Evolutionary conservation across 352 stramenopile species (phyloP).

Genomic region (Globisporangium nunn): DNA sequence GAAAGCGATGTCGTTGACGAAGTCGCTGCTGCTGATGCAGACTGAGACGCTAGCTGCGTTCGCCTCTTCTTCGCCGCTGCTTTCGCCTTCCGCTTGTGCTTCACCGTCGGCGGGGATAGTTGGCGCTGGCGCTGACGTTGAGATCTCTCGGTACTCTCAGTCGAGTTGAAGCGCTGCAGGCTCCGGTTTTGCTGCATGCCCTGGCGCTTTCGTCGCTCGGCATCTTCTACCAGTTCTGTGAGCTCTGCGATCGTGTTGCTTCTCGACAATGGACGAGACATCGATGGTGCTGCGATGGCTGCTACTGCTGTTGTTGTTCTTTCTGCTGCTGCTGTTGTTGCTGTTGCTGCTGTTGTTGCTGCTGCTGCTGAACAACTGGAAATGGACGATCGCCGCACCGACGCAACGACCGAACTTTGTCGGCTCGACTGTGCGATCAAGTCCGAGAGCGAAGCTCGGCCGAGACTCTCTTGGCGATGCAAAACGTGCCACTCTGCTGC

Average conservation of each 20-base stretch:
- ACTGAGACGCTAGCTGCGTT: neutral
- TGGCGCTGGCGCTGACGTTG: neutral
- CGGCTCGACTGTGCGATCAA: slow-evolving; percentile 11
- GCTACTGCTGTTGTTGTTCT: too few relatives aligned
- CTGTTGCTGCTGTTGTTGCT: neutral
- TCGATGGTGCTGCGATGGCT: neutral
- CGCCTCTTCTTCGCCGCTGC: neutral
- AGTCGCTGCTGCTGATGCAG: neutral
- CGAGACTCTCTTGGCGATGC: slow-evolving; percentile 28
- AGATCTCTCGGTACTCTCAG: neutral
- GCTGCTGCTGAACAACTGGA: neutral
- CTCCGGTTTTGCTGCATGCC: neutral
- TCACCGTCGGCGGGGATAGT: neutral
- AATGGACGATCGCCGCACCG: slow-evolving; percentile 4
- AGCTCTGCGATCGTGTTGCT: slow-evolving; percentile 16
- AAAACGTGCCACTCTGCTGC: slow-evolving; percentile 40
- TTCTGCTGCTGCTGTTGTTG: neutral
- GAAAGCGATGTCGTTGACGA: slow-evolving; percentile 20
- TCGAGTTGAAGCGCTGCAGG: neutral
- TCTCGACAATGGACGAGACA: neutral
- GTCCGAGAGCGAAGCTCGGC: slow-evolving; percentile 14
- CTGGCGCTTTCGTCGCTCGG: slow-evolving; percentile 23
- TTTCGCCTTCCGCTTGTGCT: neutral
- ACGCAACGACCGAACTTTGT: neutral
- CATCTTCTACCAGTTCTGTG: slow-evolving; percentile 26